Evolutionary conservation across 441 rosid species (phyloP), one percentile per base, ranked within the genome.

Genomic region (Sinapis alba): DNA sequence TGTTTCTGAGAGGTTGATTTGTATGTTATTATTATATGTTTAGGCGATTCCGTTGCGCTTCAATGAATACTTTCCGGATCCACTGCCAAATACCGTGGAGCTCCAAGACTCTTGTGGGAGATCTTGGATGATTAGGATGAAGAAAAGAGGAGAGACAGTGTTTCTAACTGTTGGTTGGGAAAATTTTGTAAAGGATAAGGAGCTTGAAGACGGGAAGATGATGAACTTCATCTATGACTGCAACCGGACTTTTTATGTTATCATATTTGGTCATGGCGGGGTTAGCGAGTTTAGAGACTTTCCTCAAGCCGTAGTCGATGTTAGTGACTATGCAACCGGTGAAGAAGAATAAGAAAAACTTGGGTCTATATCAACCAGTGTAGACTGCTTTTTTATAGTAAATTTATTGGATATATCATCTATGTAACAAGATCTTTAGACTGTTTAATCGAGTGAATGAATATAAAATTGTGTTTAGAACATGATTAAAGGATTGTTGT

Each of bases 191-290:
- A 68, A 20, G 5, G 74, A 68, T 1, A 51, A 62, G 27, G 57
- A 75, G 43, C 64, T 75, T 1, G 74, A 75, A 38, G 79, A 75
- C 43, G 79, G 79, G 7, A 75, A 75, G 74, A 41, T 27, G 41
- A 38, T 75, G 69, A 30, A 69, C 9, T 75, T 75, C 74, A 20
- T 63, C 34, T 75, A 75, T 20, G 74, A 62, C 32, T 9, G 59
- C 58, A 4, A 53, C 1, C 57, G 74, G 8, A 53, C 69, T 59
- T 75, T 75, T 10, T 1, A 21, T 11, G 64, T 75, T 68, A 11
- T 62, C 50, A 3, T 68, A 18, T 75, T 51, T 62, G 69, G 65
- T 69, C 79, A 36, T 15, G 2, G 1, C 27, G 2, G 47, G 0
- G 45, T 56, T 50, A 75, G 70, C 27, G 74, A 75, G 11, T 43